Evolutionary conservation across 768 basidiomycete genomes (phyloP).

Genomic region (Cubamyces lactineus): DNA sequence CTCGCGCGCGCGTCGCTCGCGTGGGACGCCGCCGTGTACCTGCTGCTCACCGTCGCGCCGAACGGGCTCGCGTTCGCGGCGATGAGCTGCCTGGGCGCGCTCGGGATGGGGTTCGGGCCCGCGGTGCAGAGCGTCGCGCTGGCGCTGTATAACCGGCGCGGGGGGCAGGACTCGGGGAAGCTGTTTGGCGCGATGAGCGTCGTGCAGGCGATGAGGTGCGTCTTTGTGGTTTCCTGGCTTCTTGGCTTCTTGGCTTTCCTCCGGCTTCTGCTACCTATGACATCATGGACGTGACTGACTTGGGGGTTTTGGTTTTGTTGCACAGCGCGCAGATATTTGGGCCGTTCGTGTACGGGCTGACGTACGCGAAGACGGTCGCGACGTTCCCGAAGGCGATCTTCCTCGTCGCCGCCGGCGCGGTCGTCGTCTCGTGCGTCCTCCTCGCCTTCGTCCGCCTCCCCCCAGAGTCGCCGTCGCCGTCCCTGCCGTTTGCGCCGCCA

Average conservation of each 20-base stretch:
- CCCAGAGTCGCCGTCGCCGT: not conserved
- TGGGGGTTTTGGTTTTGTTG: slow-evolving; percentile 1
- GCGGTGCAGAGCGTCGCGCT: slow-evolving; percentile 74
- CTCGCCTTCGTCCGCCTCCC: slow-evolving; percentile 52
- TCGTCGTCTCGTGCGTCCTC: slow-evolving; percentile 47
- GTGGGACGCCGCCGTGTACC: slow-evolving; percentile 58
- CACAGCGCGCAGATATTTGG: slow-evolving; percentile 67
- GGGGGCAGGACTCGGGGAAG: slow-evolving; percentile 65
- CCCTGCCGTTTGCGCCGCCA: not conserved
- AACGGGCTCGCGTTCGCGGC: slow-evolving; percentile 54
- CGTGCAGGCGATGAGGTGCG: slow-evolving; percentile 66
- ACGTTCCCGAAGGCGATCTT: slow-evolving; percentile 73
- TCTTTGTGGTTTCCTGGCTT: not conserved
- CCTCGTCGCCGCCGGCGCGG: slow-evolving; percentile 49
- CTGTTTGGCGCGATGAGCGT: slow-evolving; percentile 85
- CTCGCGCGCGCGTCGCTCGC: slow-evolving; percentile 65
- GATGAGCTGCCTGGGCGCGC: slow-evolving; percentile 51
- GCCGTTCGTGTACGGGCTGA: slow-evolving; percentile 71
- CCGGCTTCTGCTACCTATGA: no score
- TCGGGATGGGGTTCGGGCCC: slow-evolving; percentile 67
- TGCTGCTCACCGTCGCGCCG: slow-evolving; percentile 46
- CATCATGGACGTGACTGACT: not conserved
- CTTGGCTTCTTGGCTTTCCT: not conserved
- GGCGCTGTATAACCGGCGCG: slow-evolving; percentile 58
- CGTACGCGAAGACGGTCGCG: slow-evolving; percentile 73